These are phyloP conservation scores for Colletotrichum theobromicola DNA, from an alignment of 2,329 filamentous ascomycete species.

Conservation along the genomic window DNA sequence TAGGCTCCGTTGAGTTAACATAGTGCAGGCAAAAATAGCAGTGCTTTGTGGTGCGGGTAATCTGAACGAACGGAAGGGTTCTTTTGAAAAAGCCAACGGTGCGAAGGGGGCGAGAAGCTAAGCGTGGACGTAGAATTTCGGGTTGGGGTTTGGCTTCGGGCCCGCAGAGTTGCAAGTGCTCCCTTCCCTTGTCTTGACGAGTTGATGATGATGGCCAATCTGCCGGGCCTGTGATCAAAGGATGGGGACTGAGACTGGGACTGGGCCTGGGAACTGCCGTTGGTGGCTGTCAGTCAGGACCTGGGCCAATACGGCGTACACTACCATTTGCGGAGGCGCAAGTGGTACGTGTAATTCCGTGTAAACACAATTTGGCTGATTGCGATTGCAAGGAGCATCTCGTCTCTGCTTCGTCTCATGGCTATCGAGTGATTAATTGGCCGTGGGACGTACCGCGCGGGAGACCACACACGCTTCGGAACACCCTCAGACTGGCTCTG, in stretches of 20 bases:
- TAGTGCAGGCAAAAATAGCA: neutral
- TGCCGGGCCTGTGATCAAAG: neutral
- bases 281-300: neutral
- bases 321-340: neutral
- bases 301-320: neutral
- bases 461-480: neutral
- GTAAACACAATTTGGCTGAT: neutral
- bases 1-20: neutral
- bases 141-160: neutral
- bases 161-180: neutral
- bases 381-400: neutral
- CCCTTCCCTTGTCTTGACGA: neutral
- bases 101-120: neutral
- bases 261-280: neutral
- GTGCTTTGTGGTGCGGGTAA: neutral
- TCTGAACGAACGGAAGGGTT: constrained; percentile 1
- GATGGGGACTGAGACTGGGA: neutral
- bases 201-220: neutral
- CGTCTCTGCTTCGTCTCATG: neutral
- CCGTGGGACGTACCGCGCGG: neutral
- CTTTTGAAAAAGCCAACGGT: constrained; percentile 1
- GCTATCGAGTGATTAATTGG: neutral
- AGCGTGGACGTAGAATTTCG: neutral
- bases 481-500: neutral
- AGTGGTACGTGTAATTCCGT: neutral